These are phyloP conservation scores for Aspergillus quadrilineatus DNA, from an alignment of 2,329 filamentous ascomycete genomes.

Conservation along the genomic window DNA sequence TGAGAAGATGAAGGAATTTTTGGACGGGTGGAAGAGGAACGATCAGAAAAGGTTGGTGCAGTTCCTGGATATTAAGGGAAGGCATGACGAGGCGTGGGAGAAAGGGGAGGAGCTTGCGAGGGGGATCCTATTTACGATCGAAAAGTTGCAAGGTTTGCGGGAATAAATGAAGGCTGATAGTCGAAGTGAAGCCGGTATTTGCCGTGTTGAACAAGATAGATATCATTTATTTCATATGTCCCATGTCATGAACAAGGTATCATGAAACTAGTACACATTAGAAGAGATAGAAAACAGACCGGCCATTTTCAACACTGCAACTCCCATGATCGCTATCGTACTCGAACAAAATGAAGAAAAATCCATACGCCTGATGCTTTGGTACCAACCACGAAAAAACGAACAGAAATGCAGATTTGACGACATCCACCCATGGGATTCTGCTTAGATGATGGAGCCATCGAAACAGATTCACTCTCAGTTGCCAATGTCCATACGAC, in stretches of 20 bases:
- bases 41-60: conserved; percentile 39
- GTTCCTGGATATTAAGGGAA: conserved; percentile 37
- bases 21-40: conserved; percentile 48
- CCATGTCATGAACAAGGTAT: conserved; percentile 8
- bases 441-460: not conserved
- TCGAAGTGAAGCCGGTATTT: not conserved
- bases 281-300: conserved; percentile 24
- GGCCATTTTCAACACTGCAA: conserved; percentile 27
- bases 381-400: conserved; percentile 9
- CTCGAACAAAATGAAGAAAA: conserved; percentile 30
- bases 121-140: conserved; percentile 35
- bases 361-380: conserved; percentile 29
- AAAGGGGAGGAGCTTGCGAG: conserved; percentile 42
- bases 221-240: conserved; percentile 15
- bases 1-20: conserved; percentile 49
- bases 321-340: conserved; percentile 28
- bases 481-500: conserved; percentile 39
- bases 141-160: conserved; percentile 28
- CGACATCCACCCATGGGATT: not conserved
- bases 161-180: not conserved
- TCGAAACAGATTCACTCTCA: conserved; percentile 17
- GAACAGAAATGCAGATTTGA: conserved; percentile 1
- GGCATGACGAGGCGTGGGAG: conserved; percentile 45
- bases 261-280: conserved; percentile 27
- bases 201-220: not conserved